Conservation (phyloP, 768 basidiomycete species). For the Boletus rufocinnamomeus region DNA sequence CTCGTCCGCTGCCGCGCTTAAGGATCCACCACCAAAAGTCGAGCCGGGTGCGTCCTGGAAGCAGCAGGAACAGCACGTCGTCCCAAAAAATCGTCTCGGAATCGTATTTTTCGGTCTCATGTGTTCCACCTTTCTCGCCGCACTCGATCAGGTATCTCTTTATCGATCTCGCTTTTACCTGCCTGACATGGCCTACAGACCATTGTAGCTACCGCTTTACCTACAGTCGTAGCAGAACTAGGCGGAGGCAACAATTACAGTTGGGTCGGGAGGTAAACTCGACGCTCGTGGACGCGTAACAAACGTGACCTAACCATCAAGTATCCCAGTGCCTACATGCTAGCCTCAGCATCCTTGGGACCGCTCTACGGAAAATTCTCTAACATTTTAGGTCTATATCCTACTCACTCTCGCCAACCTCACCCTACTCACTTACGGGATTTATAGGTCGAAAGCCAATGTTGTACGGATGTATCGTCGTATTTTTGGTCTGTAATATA, state of each 20-base stretch:
- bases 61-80: conserved; percentile 40
- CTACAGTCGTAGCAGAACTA: conserved; percentile 48
- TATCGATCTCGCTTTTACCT: not conserved
- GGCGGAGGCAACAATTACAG: conserved; percentile 48
- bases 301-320: not conserved
- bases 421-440: not conserved
- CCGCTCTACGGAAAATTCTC: conserved; percentile 53
- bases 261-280: conserved; percentile 48
- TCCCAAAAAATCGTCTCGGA: conserved; percentile 44
- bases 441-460: conserved; percentile 39
- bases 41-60: conserved; percentile 41
- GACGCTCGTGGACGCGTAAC: not conserved
- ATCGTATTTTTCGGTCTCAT: conserved; percentile 48
- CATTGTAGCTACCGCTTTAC: conserved; percentile 51
- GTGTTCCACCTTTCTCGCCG: conserved; percentile 46
- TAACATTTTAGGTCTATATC: conserved; percentile 38
- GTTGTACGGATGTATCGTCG: conserved; percentile 37
- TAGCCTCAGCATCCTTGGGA: conserved; percentile 43
- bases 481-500: conserved; percentile 37
- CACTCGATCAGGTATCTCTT: conserved; percentile 45
- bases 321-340: conserved; percentile 44
- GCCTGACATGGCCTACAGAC: conserved; percentile 31
- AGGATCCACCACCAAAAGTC: conserved; percentile 6
- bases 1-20: not conserved
- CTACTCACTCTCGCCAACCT: not conserved